Evolutionary conservation across 2,329 filamentous ascomycete genomes (phyloP), one percentile per base, ranked within the genome.

Genomic region (Colletotrichum liriopes): DNA sequence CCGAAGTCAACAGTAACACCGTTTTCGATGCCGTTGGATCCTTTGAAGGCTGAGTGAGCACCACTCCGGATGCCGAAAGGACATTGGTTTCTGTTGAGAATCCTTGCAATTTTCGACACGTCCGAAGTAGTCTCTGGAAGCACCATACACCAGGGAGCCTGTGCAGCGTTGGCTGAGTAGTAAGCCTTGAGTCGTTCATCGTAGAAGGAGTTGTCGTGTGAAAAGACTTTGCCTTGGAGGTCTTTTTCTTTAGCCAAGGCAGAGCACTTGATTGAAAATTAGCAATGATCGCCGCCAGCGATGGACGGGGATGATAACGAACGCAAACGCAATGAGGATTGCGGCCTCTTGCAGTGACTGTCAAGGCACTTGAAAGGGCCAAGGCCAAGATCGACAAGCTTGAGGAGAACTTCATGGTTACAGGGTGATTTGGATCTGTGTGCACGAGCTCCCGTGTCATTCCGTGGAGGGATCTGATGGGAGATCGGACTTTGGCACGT

Each of bases 91-190:
- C 65, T 32, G 23, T 61, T 71, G 56, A 79, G 62, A 23, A 76
- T 60, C 59, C 73, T 69, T 9, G 75, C 76, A 35, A 79, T 72
- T 20, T 58, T 67, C 3, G 77, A 76, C 8, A 74, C 72, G 2
- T 73, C 69, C 2, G 49, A 32, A 11, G 72, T 65, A 20, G 26
- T 56, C 47, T 72, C 67, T 3, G 72, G 72, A 16, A 74, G 49
- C 39, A 74, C 72, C 72, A 73, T 74, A 20, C 47, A 80, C 78
- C 78, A 79, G 0, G 78, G 75, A 6, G 71, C 75, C 62, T 77
- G 76, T 1, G 79, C 78, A 5, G 79, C 77, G 47, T 80, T 80
- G 73, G 77, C 78, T 0, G 79, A 80, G 72, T 80, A 80, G 69
- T 80, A 80, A 1, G 76, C 71, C 54, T 73, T 39, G 5, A 80